Percentiles rank a stretch among this genome's conserved stretches.
These are phyloP conservation scores for Casaregolazyma lundiana DNA, from an alignment of 1,139 yeast genomes.

Conservation along the genomic window DNA sequence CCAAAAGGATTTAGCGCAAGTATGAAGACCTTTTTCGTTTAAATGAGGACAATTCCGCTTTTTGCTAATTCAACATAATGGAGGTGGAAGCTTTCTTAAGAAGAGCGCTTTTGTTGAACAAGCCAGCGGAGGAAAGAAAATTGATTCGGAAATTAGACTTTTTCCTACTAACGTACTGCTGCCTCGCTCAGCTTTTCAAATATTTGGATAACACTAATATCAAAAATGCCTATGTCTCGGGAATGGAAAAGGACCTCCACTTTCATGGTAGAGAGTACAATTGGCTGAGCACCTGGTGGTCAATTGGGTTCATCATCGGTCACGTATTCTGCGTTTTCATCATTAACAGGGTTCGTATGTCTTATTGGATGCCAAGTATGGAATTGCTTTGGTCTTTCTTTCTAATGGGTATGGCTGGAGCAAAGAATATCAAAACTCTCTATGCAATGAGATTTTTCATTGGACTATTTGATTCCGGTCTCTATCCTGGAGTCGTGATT, in stretches of 20 bases:
- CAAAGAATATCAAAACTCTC: conserved; percentile 43
- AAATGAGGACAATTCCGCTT: no score
- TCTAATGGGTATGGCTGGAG: conserved; percentile 51
- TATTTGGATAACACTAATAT: conserved; percentile 54
- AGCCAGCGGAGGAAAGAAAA: neutral
- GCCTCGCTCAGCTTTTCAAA: conserved; percentile 31
- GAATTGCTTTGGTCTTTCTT: conserved; percentile 63
- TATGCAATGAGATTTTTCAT: conserved; percentile 55
- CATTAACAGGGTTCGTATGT: conserved; percentile 26
- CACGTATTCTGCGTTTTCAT: conserved; percentile 36
- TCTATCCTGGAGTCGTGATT: conserved; percentile 55
- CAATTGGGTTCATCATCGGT: conserved; percentile 54
- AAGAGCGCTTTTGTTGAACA: neutral
- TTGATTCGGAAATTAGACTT: neutral
- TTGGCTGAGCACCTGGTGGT: conserved; percentile 54
- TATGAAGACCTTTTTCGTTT: no score
- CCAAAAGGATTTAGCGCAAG: no score
- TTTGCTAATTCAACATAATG: no score
- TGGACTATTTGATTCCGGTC: conserved; percentile 59
- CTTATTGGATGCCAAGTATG: conserved; percentile 42
- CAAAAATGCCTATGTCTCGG: conserved; percentile 66
- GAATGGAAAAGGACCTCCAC: conserved; percentile 53
- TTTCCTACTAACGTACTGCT: neutral
- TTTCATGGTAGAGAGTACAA: conserved; percentile 66
- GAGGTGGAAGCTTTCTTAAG: no score